Evolutionary conservation across 129 eudicot genomes (phyloP), one percentile per base, ranked within the genome.

Genomic region (Glebionis coronaria): DNA sequence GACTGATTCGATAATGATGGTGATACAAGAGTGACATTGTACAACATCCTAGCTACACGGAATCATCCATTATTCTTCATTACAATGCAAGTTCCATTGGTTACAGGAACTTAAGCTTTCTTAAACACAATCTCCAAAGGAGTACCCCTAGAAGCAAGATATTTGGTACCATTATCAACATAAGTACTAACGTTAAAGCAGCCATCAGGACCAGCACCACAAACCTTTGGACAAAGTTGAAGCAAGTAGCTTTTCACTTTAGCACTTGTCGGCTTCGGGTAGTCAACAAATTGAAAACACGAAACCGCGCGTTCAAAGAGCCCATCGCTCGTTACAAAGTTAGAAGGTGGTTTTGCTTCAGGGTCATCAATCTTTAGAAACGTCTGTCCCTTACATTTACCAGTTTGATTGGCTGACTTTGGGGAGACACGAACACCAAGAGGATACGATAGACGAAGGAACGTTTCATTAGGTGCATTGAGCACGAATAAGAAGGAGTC

Each of bases 41-140:
- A 53, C 11, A 2, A 53, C 58, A 53, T 15, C 20, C 28, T 23
- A 3, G 10, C 2, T 52, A 16, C 18, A 16, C 18, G 10, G 7
- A 16, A 25, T 27, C 61, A 9, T 56, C 61, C n/a, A 23, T 56
- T 56, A 16, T 56, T 56, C 38, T 14, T 56, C 27, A 25, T 56
- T 25, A 8, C 40, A 56, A 25, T 25, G 2, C 40, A 56, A 25
- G 21, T 53, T 53, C 27, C 21, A 18, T 6, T 19, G 0, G 3
- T 53, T 53, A 2, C 18, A 12, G 12, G 11, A 53, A 18, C 19
- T 53, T 31, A 56, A 23, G 63, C 66, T 62, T 65, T 65, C 35
- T 65, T 38, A 12, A 72, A 73, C 78, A 64, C 78, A 73, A 73
- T 55, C 20, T 73, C 65, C 9, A 73, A 73, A 16, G 78, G 71